Evolutionary conservation across 2,329 filamentous ascomycete genomes (phyloP).

Genomic region (Xylariaceae sp.): DNA sequence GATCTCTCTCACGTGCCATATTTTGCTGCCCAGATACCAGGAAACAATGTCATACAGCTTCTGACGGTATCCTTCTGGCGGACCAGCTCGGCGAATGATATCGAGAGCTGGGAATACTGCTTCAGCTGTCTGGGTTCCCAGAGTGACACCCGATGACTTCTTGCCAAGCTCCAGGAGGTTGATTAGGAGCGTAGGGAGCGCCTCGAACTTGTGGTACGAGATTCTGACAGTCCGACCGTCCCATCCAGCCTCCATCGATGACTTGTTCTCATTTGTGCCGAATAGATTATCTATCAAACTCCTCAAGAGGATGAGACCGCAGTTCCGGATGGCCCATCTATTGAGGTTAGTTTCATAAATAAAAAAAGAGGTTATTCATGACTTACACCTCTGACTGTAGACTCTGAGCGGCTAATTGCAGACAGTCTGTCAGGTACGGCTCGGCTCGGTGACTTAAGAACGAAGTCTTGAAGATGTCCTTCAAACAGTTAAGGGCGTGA

Average conservation of each 20-base stretch:
- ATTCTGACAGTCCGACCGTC: slow-evolving; percentile 60
- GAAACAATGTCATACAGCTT: slow-evolving; percentile 55
- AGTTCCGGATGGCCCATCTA: slow-evolving; percentile 92
- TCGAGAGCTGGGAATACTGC: slow-evolving; percentile 80
- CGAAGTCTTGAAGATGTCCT: slow-evolving; percentile 84
- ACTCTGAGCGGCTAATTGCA: slow-evolving; percentile 74
- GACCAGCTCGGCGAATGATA: slow-evolving; percentile 66
- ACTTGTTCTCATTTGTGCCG: slow-evolving; percentile 68
- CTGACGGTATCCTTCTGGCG: slow-evolving; percentile 52
- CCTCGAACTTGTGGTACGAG: slow-evolving; percentile 64
- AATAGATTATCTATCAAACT: slow-evolving; percentile 76
- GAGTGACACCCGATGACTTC: slow-evolving; percentile 31
- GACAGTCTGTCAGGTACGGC: slow-evolving; percentile 63
- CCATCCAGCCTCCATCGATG: slow-evolving; percentile 56
- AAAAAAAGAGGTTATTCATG: background rate
- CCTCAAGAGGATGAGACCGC: slow-evolving; percentile 80
- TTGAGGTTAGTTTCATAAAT: slow-evolving; percentile 16
- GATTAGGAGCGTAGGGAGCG: slow-evolving; percentile 58
- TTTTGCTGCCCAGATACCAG: slow-evolving; percentile 59
- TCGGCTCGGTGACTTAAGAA: slow-evolving; percentile 69
- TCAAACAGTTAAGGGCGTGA: slow-evolving; percentile 88
- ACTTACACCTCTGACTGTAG: slow-evolving; percentile 71
- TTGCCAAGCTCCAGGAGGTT: slow-evolving; percentile 54
- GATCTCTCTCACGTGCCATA: slow-evolving; percentile 80
- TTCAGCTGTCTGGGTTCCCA: slow-evolving; percentile 49